Base-by-base conservation (phyloP, 2,329 filamentous ascomycete species). In the Cordyceps javanica region DNA sequence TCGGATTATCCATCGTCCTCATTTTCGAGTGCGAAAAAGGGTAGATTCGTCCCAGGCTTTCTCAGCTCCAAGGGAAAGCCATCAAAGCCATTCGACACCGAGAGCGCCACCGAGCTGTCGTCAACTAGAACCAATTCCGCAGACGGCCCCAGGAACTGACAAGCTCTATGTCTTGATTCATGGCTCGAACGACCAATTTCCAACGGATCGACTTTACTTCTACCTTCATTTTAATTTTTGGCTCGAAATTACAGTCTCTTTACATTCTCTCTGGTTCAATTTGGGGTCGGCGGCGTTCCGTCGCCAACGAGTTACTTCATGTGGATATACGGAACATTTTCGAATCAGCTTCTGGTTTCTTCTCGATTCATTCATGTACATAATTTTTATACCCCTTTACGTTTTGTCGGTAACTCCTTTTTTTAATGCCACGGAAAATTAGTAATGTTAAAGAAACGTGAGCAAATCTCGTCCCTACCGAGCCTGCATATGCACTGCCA, bases 101-200 rank as follows among this genome's bases (percentile, higher is more conserved):
- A 82, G 61, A 81, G 78, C 64, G 78, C 78, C 68, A 78, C 75
- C 14, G 78, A 80, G 62, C 66, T 82, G 25, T 75, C 78, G 4
- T 70, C 70, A 44, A 70, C 68, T 48, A 66, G 72, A 23, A 68
- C 72, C 1, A 66, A 62, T 41, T 75, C 73, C 1, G 69, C 75
- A 25, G 72, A 73, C 46, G 65, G 60, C 25, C 32, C 6, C 28
- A 14, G 44, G 11, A 36, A 32, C 32, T 48, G 32, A 26, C 14
- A 21, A 19, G 16, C 32, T 5, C 9, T 21, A 10, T 28, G 25
- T 6, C 53, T n/a, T 46, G 23, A n/a, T 39, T 8, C 11, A n/a
- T 30, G 9, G 26, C 26, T 46, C 26, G 16, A 30, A 46, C 26
- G 10, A 19, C 11, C 30, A 10, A 21, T 21, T 25, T 34, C 11